These are phyloP conservation scores for Carex pumila DNA, from an alignment of 176 grass and related monocot species.

Conservation along the genomic window DNA sequence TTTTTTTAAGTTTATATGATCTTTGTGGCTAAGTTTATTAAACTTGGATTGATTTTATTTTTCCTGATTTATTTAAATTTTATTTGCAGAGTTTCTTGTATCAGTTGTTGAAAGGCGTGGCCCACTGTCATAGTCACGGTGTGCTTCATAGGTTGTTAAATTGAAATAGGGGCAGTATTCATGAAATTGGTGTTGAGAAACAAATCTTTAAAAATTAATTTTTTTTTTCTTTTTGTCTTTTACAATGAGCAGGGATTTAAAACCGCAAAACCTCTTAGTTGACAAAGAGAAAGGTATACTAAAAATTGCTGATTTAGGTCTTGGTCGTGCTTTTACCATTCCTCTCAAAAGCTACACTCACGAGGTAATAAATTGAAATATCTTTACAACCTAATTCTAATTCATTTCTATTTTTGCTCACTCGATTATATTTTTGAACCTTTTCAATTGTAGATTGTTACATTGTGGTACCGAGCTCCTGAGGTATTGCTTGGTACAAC, in stretches of 20 bases:
- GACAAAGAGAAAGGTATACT: constrained; percentile 94
- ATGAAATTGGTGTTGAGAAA: neutral
- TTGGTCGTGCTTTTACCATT: constrained; percentile 65
- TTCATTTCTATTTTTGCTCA: neutral
- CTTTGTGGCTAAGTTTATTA: neutral
- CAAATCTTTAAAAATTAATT: neutral
- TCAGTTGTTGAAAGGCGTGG: constrained; percentile 88
- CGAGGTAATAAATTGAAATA: constrained; percentile 47
- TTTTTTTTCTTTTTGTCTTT: neutral
- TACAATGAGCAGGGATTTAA: constrained; percentile 60
- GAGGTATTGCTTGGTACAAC: constrained; percentile 86
- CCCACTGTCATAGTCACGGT: constrained; percentile 83
- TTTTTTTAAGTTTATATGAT: neutral
- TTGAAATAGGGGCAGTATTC: neutral
- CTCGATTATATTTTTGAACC: neutral
- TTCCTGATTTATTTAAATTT: constrained; percentile 6
- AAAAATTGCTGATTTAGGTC: constrained; percentile 92
- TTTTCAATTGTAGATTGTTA: constrained; percentile 58
- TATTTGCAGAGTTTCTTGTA: constrained; percentile 61
- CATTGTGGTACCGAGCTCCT: constrained; percentile 94
- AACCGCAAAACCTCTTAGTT: constrained; percentile 95
- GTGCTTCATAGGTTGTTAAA: constrained; percentile 78
- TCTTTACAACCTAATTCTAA: neutral
- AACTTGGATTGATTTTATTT: neutral
- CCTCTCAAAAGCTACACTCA: constrained; percentile 91